Conservation (phyloP, 352 stramenopile species). For the Globisporangium iwayamae region DNA sequence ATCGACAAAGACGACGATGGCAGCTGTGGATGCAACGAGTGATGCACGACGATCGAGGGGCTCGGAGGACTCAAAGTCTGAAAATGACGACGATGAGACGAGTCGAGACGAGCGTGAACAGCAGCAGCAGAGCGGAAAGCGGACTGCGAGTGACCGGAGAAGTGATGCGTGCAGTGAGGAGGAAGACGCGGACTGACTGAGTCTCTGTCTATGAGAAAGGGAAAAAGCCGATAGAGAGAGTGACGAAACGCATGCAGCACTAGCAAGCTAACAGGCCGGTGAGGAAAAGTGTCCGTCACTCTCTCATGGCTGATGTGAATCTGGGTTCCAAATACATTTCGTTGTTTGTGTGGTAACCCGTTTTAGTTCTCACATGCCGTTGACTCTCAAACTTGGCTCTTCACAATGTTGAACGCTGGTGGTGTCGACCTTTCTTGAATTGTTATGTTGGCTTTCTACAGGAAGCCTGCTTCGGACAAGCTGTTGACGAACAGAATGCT, state of each 20-base stretch:
- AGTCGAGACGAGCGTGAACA: background rate
- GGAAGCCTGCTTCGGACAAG: conserved; percentile 82
- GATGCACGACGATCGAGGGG: background rate
- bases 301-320: background rate
- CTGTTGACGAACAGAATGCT: conserved; percentile 89
- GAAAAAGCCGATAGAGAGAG: background rate
- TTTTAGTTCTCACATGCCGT: background rate
- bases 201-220: background rate
- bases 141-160: conserved; percentile 18
- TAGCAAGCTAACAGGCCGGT: background rate
- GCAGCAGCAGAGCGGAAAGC: conserved; percentile 1
- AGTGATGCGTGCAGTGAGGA: conserved; percentile 12
- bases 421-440: no score
- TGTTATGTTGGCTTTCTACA: conserved; percentile 31
- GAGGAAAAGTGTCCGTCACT: background rate
- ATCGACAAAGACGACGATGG: background rate
- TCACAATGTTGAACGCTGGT: background rate
- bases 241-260: background rate
- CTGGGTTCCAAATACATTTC: conserved; percentile 11
- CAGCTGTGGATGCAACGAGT: conserved; percentile 3
- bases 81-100: conserved; percentile 12
- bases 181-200: conserved; percentile 10
- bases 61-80: background rate
- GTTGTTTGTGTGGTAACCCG: conserved; percentile 1
- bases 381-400: background rate